Conservation (phyloP, 495 filamentous ascomycete genomes). For the Tuber brumale region DNA sequence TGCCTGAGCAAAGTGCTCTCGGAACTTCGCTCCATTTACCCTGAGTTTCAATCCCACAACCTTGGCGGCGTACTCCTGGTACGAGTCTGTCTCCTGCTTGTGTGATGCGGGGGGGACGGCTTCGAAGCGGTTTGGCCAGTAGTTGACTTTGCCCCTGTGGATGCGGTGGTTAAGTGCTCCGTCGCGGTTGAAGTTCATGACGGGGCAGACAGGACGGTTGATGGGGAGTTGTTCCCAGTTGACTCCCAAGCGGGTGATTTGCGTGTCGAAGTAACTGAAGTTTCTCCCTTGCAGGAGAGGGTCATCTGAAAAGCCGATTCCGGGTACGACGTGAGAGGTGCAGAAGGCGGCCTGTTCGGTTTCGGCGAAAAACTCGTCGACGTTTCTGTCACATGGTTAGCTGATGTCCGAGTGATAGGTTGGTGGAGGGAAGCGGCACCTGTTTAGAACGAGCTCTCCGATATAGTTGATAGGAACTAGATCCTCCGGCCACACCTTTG, state of each 20-base stretch:
- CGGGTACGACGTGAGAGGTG: conserved; percentile 76
- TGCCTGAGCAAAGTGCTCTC: conserved; percentile 61
- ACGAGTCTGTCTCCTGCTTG: conserved; percentile 55
- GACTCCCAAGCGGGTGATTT: conserved; percentile 69
- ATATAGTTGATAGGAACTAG: conserved; percentile 71
- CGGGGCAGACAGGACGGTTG: conserved; percentile 69
- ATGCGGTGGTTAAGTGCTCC: conserved; percentile 59
- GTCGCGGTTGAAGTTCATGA: conserved; percentile 74
- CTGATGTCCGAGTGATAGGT: background rate
- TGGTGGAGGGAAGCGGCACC: background rate
- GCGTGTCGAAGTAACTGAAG: conserved; percentile 84
- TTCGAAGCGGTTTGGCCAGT: conserved; percentile 79
- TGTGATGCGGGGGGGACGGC: conserved; percentile 54
- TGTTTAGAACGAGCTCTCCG: conserved; percentile 63
- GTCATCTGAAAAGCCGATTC: conserved; percentile 81
- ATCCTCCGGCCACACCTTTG: conserved; percentile 86
- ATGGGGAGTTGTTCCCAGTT: conserved; percentile 87
- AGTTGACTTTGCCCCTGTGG: conserved; percentile 68
- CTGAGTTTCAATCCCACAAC: conserved; percentile 65
- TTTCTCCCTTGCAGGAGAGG: conserved; percentile 76
- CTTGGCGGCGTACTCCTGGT: conserved; percentile 61
- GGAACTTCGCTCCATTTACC: conserved; percentile 67
- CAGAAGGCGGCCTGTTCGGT: conserved; percentile 82
- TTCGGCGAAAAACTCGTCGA: conserved; percentile 81
- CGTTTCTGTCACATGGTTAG: conserved; percentile 55